Percentiles rank a stretch among this genome's conserved stretches.
Evolutionary conservation across 1,139 yeast genomes (phyloP).

Genomic region (Oligophagozyma castellii): DNA sequence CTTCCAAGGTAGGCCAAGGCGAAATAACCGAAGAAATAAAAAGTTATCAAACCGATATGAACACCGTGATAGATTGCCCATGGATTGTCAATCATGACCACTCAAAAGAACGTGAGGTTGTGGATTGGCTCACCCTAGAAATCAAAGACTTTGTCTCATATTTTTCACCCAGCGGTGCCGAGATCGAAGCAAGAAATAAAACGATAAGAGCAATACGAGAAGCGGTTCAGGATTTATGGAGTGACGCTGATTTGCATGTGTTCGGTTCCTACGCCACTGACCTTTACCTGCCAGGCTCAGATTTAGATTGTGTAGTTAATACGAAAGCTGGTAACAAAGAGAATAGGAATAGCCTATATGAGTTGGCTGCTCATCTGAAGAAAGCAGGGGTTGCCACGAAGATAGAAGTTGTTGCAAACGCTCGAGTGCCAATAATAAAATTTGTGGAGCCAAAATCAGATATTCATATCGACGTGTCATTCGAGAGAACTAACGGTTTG

Average conservation of each 20-base stretch:
- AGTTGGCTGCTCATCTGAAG: constrained; percentile 59
- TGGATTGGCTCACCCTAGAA: constrained; percentile 83
- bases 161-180: constrained; percentile 73
- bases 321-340: constrained; percentile 56
- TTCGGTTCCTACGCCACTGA: constrained; percentile 97
- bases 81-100: constrained; percentile 76
- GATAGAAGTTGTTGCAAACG: constrained; percentile 81
- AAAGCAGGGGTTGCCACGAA: constrained; percentile 49
- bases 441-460: constrained; percentile 64
- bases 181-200: constrained; percentile 53
- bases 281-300: constrained; percentile 87
- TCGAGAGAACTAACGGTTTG: constrained; percentile 78
- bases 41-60: constrained; percentile 6
- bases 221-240: constrained; percentile 56
- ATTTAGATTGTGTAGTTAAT: constrained; percentile 85
- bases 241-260: constrained; percentile 68
- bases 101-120: constrained; percentile 58
- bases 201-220: constrained; percentile 50
- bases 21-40: constrained; percentile 7
- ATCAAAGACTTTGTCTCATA: constrained; percentile 77
- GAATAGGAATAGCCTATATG: constrained; percentile 53
- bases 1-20: constrained; percentile 18
- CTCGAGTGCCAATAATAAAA: constrained; percentile 95
- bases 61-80: constrained; percentile 39
- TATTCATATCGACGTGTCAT: constrained; percentile 81